Evolutionary conservation across 1,139 yeast species (phyloP), one percentile per base, ranked within the genome.

Genomic region (Protomyces gravidus): DNA sequence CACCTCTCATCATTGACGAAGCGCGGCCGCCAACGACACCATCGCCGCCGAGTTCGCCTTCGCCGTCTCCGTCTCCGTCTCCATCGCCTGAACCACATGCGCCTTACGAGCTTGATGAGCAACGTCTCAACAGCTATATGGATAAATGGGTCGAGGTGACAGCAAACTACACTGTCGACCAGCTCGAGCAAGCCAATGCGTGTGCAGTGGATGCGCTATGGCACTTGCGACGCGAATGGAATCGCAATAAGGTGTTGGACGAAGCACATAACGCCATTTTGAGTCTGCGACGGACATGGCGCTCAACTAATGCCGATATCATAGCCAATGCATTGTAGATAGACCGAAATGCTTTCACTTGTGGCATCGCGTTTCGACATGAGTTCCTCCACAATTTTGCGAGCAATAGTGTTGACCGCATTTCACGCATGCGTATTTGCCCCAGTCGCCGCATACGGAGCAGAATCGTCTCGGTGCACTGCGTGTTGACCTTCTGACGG

Each of bases 161-260:
- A 0, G 75, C 73, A 13, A 76, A 75, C 21, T 77, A 76, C 64
- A 80, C 82, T 2, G 77, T 92, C n/a, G 95, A 87, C 61, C 76
- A 78, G 62, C 75, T 92, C 42, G 97, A 92, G 71, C 80, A 80
- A 52, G 72, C 85, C 13, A 85, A 85, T 75, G 84, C 97, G 3
- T 76, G 78, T 50, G 70, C 89, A 52, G 82, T 87, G 75, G 92
- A 86, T 56, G 76, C 84, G 13, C 78, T 87, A 2, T 92, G 97
- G 96, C 73, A 75, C 9, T 80, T 81, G 64, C 77, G 95, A 59
- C 72, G 76, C 55, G 70, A 73, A 5, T 84, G 95, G 88, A 82
- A 89, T 68, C 84, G 89, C 5, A 53, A 53, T 26, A 25, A 15
- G 9, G 58, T 53, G 23, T 6, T 33, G 15, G 5, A 26, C 2